Evolutionary conservation across 2,329 filamentous ascomycete genomes (phyloP).

Genomic region (Aspergillus thermomutatus): DNA sequence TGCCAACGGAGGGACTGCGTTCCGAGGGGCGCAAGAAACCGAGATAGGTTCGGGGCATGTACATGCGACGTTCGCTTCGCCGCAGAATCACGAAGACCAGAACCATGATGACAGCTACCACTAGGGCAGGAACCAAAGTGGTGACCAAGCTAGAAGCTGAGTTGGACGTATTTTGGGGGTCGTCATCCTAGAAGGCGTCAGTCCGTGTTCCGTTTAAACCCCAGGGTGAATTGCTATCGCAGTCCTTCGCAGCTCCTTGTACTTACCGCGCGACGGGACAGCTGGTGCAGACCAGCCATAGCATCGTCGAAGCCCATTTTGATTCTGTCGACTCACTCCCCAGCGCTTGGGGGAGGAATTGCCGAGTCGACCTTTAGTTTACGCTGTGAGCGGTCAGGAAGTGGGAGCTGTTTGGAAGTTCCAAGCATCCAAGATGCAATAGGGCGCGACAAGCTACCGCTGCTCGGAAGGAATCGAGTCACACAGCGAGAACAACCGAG

Average conservation of each 20-base stretch:
- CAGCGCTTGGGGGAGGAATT: background rate
- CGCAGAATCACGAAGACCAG: slow-evolving; percentile 52
- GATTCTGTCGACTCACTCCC: background rate
- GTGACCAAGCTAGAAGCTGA: slow-evolving; percentile 47
- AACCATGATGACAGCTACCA: slow-evolving; percentile 45
- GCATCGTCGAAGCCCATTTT: slow-evolving; percentile 15
- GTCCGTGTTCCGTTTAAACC: background rate
- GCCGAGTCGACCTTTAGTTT: background rate
- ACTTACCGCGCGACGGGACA: slow-evolving; percentile 21
- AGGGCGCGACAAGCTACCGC: background rate
- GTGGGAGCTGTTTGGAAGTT: background rate
- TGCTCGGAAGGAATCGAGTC: background rate
- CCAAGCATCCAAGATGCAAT: background rate
- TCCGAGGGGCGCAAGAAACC: slow-evolving; percentile 51
- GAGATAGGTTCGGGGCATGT: slow-evolving; percentile 55
- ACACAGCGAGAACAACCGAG: background rate
- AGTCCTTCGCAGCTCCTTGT: background rate
- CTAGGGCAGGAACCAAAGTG: slow-evolving; percentile 47
- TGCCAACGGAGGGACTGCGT: slow-evolving; percentile 58
- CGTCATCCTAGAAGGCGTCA: slow-evolving; percentile 7
- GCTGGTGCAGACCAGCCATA: slow-evolving; percentile 15
- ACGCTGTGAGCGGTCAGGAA: background rate
- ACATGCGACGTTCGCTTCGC: slow-evolving; percentile 47
- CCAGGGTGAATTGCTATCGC: background rate
- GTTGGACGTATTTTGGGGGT: slow-evolving; percentile 23